Evolutionary conservation across 2,329 filamentous ascomycete species (phyloP).

Genomic region (Aureobasidium namibiae): DNA sequence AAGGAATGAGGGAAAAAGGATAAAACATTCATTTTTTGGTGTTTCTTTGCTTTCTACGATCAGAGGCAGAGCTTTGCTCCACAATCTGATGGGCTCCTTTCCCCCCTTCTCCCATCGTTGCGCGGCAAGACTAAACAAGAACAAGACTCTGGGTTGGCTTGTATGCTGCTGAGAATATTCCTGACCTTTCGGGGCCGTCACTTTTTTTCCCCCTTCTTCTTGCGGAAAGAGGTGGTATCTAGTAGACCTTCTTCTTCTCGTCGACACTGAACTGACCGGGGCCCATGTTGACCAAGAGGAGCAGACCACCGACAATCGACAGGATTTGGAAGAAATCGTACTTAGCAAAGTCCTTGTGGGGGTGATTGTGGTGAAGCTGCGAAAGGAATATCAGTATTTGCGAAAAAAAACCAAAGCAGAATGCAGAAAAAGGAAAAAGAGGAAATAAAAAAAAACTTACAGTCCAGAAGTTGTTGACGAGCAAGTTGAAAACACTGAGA

Average conservation of each 20-base stretch:
- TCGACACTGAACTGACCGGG: slow-evolving; percentile 96
- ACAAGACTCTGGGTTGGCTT: not conserved
- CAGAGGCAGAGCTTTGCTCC: not conserved
- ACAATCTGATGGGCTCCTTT: not conserved
- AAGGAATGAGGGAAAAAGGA: not conserved
- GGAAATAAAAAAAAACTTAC: slow-evolving; percentile 46
- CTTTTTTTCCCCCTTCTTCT: not conserved
- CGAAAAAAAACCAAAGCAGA: not conserved
- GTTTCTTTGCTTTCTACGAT: not conserved
- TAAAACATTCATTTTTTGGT: not conserved
- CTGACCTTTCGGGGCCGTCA: not conserved
- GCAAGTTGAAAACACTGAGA: slow-evolving; percentile 88
- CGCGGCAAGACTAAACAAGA: not conserved
- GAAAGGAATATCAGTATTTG: too few species aligned
- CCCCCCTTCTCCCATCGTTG: not conserved
- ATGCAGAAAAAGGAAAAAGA: not conserved
- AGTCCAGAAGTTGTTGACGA: slow-evolving; percentile 99
- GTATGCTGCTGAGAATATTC: not conserved
- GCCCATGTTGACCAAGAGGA: slow-evolving; percentile 96
- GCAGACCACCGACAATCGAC: slow-evolving; percentile 92
- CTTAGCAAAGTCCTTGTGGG: slow-evolving; percentile 99
- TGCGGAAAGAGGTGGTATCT: slow-evolving; percentile 16
- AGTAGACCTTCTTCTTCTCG: slow-evolving; percentile 99
- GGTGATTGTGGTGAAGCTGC: slow-evolving; percentile 92
- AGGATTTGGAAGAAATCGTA: slow-evolving; percentile 99